Evolutionary conservation across 352 stramenopile species (phyloP).

Genomic region (Pythium phragmitis): DNA sequence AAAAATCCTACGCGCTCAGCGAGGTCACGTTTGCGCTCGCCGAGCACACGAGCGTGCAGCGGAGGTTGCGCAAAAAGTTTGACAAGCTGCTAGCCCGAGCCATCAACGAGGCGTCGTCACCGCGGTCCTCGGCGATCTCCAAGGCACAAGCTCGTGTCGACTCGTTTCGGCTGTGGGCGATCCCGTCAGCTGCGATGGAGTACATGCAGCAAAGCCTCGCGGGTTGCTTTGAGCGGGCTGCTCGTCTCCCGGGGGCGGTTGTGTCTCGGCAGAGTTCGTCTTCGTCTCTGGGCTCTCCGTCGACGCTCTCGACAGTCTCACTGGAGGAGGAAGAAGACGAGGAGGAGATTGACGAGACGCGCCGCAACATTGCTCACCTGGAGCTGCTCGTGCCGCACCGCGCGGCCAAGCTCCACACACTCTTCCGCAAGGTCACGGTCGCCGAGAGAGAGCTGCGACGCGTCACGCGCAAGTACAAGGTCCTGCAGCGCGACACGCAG

Average conservation of each 20-base stretch:
- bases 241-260: constrained; percentile 25
- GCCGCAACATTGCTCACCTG: constrained; percentile 53
- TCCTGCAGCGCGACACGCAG: constrained; percentile 47
- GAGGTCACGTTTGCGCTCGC: constrained; percentile 65
- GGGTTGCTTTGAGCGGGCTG: constrained; percentile 58
- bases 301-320: constrained; percentile 24
- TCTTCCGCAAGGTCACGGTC: constrained; percentile 49
- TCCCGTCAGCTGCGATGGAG: constrained; percentile 33
- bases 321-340: constrained; percentile 36
- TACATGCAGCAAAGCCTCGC: constrained; percentile 63
- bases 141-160: constrained; percentile 10
- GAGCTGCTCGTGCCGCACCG: constrained; percentile 65
- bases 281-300: constrained; percentile 20
- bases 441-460: constrained; percentile 41
- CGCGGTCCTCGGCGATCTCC: constrained; percentile 32
- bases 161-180: constrained; percentile 13
- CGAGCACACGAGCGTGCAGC: constrained; percentile 48
- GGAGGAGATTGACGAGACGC: constrained; percentile 35
- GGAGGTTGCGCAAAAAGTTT: constrained; percentile 45
- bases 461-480: constrained; percentile 35
- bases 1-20: constrained; percentile 57
- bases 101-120: constrained; percentile 47
- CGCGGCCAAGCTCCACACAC: constrained; percentile 41
- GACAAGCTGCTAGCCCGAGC: constrained; percentile 40
- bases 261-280: constrained; percentile 20